Evolutionary conservation across 805 yeast species (phyloP).

Genomic region (Hanseniaspora guilliermondii): DNA sequence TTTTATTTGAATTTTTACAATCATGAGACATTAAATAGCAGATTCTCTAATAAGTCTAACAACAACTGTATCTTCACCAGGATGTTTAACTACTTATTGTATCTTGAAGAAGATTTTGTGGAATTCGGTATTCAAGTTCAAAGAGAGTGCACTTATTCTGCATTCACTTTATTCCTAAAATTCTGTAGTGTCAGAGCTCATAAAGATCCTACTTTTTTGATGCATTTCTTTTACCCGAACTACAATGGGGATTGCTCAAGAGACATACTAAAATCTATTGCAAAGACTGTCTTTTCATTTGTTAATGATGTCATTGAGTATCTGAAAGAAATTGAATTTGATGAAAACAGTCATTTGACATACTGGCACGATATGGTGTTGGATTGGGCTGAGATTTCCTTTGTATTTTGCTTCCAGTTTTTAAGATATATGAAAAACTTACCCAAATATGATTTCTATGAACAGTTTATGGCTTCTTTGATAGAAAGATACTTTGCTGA

Average conservation of each 20-base stretch:
- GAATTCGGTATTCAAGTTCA: not conserved
- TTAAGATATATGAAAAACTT: not conserved
- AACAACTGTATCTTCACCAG: not conserved
- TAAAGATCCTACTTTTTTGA: not conserved
- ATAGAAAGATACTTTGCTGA: not conserved
- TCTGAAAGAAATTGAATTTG: not conserved
- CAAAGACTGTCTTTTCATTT: not conserved
- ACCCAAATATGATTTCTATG: not conserved
- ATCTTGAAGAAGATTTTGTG: not conserved
- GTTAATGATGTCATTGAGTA: not conserved
- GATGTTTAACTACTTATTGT: not conserved
- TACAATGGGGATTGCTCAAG: not conserved
- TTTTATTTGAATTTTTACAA: slow-evolving; percentile 8
- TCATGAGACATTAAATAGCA: not conserved
- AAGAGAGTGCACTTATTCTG: not conserved
- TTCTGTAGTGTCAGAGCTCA: not conserved
- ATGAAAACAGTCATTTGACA: not conserved
- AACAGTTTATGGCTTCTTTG: not conserved
- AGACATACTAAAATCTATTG: not conserved
- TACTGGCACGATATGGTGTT: not conserved
- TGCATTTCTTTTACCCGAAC: not conserved
- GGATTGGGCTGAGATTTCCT: not conserved
- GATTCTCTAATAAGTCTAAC: not conserved
- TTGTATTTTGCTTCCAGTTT: not conserved
- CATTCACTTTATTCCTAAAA: not conserved